phyloP scores from a whole-genome alignment of 495 filamentous ascomycete genomes.

The Mytilinidion resinicola region DNA sequence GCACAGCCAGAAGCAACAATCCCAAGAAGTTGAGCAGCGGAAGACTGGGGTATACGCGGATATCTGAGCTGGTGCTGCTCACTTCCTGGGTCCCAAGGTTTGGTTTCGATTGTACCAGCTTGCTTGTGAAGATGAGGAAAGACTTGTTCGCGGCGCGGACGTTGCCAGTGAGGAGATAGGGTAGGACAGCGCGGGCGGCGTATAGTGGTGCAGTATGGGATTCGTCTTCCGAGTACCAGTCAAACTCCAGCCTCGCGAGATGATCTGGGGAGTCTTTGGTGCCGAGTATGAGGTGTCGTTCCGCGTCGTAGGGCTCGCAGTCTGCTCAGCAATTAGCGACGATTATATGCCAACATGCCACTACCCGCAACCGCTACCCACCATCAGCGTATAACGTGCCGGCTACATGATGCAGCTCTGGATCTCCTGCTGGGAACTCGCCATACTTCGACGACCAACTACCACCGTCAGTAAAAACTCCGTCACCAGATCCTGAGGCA shows the following conservation, averaged over 20 bases:
- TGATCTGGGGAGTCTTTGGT: slow-evolving; percentile 81
- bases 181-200: slow-evolving; percentile 80
- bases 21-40: slow-evolving; percentile 91
- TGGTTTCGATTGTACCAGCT: slow-evolving; percentile 61
- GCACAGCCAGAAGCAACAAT: slow-evolving; percentile 73
- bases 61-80: slow-evolving; percentile 64
- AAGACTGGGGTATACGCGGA: slow-evolving; percentile 76
- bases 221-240: slow-evolving; percentile 87
- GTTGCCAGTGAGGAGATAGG: slow-evolving; percentile 87
- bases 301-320: slow-evolving; percentile 84
- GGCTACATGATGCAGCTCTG: slow-evolving; percentile 89
- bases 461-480: neutral
- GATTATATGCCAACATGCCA: neutral
- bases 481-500: neutral
- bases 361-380: slow-evolving; percentile 18
- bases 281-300: slow-evolving; percentile 81
- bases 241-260: slow-evolving; percentile 75
- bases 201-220: slow-evolving; percentile 86
- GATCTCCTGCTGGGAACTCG: slow-evolving; percentile 85
- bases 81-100: slow-evolving; percentile 73
- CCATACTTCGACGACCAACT: slow-evolving; percentile 82
- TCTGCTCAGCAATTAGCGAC: slow-evolving; percentile 43
- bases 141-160: slow-evolving; percentile 79
- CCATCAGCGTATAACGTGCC: slow-evolving; percentile 81
- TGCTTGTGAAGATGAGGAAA: slow-evolving; percentile 70